Base-by-base conservation (phyloP, 306 rosid genomes). In the Nissolia schottii region DNA sequence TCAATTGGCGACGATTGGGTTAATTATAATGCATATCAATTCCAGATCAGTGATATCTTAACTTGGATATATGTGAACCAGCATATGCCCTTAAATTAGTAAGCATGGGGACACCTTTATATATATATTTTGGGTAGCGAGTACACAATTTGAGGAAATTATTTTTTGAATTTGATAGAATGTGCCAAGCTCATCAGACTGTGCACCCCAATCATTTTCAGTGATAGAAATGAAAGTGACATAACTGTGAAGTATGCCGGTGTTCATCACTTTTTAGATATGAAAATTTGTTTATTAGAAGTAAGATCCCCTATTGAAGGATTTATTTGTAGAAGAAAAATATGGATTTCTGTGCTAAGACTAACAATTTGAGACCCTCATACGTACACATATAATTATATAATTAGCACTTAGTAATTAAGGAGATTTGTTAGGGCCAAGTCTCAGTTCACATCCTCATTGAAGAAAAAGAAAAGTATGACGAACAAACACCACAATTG, bases 161-260 rank as follows among this genome's bases (percentile, higher is more conserved):
- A 12, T 24, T 15, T 24, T 15, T 27, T 1, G 11, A 13, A 24
- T 74, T 41, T 60, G 18, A 24, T n/a, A 20, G 53, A 38, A 29
- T n/a, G 57, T 22, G 48, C 35, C 69, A 59, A 20, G 23, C 53
- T 31, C 41, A 48, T 46, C 34, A 59, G 38, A 15, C 13, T 3
- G 70, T 7, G 31, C 24, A 58, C 74, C 24, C 59, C 66, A 50
- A 50, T 62, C 51, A 49, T 48, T 73, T 66, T 62, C 79, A 1
- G 54, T 34, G 34, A 69, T 43, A 34, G 25, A 29, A 71, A 43
- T 40, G 73, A 70, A 70, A 51, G 49, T 70, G 72, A 61, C 64
- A 60, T 60, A 14, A 49, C 29, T 37, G 10, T 35, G 70, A 77
- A 66, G 29, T 20, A 67, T 46, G 63, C 28, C 24, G 3, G 10